Evolutionary conservation across 257 asterid genomes (phyloP).

Genomic region (Haberlea rhodopensis): DNA sequence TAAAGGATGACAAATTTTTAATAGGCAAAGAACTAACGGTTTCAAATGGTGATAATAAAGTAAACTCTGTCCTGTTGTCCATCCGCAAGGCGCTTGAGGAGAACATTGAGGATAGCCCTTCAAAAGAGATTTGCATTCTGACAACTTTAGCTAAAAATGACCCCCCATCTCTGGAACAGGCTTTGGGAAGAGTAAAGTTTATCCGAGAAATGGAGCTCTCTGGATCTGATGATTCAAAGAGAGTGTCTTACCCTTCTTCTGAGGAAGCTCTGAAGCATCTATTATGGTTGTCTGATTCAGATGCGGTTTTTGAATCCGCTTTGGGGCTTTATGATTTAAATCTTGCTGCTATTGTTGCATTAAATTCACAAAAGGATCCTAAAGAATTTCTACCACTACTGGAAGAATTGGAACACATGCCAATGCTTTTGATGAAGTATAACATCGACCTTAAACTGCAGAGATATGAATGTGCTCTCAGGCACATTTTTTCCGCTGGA

Average conservation of each 20-base stretch:
- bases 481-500: conserved; percentile 81
- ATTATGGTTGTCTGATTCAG: conserved; percentile 82
- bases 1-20: conserved; percentile 31
- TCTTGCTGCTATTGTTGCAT: conserved; percentile 95
- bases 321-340: conserved; percentile 94
- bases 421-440: conserved; percentile 65
- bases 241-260: conserved; percentile 61
- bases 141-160: conserved; percentile 83
- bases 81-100: conserved; percentile 84
- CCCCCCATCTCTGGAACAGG: conserved; percentile 90
- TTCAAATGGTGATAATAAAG: conserved; percentile 46
- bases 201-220: conserved; percentile 82
- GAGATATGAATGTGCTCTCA: conserved; percentile 78
- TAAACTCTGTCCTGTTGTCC: conserved; percentile 54
- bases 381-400: conserved; percentile 95
- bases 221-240: conserved; percentile 49
- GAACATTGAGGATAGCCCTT: conserved; percentile 60
- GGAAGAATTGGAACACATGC: conserved; percentile 73
- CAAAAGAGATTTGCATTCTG: conserved; percentile 90
- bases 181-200: conserved; percentile 71
- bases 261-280: conserved; percentile 97
- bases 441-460: conserved; percentile 77
- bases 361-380: conserved; percentile 93
- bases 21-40: conserved; percentile 34
- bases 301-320: conserved; percentile 88